phyloP scores from a whole-genome alignment of 345 rosid genomes.

The Rhizophora apiculata region DNA sequence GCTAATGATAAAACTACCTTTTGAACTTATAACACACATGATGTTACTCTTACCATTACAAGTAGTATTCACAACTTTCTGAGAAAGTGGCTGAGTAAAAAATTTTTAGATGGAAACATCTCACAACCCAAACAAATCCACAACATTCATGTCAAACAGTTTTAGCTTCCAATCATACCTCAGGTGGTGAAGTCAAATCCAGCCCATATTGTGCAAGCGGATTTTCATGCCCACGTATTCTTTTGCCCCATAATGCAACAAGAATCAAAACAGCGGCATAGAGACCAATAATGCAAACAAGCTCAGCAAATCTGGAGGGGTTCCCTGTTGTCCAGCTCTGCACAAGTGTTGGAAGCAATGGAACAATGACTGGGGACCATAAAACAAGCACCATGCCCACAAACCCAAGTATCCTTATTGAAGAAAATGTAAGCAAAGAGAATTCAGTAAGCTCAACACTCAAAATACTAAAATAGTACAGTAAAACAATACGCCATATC shows the following conservation, averaged over 20 bases:
- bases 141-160: not conserved
- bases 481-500: not conserved
- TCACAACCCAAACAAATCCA: not conserved
- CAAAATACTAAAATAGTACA: not conserved
- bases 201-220: conserved; percentile 75
- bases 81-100: not conserved
- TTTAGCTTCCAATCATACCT: conserved; percentile 42
- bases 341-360: conserved; percentile 80
- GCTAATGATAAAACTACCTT: too few relatives aligned
- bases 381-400: conserved; percentile 70
- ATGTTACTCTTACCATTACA: not conserved
- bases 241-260: conserved; percentile 76
- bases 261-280: conserved; percentile 70
- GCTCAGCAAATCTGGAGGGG: conserved; percentile 63
- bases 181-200: conserved; percentile 48
- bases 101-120: not conserved
- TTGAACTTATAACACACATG: not conserved
- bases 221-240: conserved; percentile 71
- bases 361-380: conserved; percentile 84
- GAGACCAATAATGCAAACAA: conserved; percentile 72
- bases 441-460: conserved; percentile 14
- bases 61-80: not conserved
- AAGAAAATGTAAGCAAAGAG: conserved; percentile 16
- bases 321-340: conserved; percentile 68
- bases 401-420: conserved; percentile 68